Evolutionary conservation across 192 early-diverging fungal species (phyloP), one percentile per base, ranked within the genome.

Genomic region (Coemansia sp.): DNA sequence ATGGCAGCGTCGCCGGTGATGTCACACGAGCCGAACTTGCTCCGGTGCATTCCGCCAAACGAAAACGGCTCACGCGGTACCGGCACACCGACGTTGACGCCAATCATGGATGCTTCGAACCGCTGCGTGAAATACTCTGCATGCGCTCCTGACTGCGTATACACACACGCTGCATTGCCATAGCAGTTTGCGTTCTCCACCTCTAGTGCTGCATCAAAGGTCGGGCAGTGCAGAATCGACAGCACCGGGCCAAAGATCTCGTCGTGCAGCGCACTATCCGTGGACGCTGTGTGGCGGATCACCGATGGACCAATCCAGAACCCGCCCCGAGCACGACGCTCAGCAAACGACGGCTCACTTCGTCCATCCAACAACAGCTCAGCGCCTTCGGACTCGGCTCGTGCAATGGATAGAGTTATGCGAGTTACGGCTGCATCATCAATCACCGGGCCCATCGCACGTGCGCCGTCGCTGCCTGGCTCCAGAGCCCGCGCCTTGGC

Each of bases 161-260:
- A 91, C 39, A 89, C 88, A 57, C 88, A 89, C 9, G 90, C 90
- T 4, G 86, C 88, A 38, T 90, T 89, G 41, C 88, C 88, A 50
- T 88, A 86, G 12, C 59, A 70, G 49, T 88, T 90, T 16, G 83
- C 84, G 50, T 91, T 92, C 73, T 93, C 92, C 18, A 93, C 84
- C 8, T 57, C 83, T 50, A 93, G 62, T 0, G 92, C 92, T 59
- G 88, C 85, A 24, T 88, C 87, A 19, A 77, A 70, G 60, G 47
- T 68, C 7, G 67, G 58, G 50, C 83, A 83, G 13, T 82, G 75
- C 62, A 86, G 74, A 47, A 93, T 81, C 27, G 85, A 87, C 54
- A 93, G 67, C 7, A 90, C 88, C 0, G 92, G 92, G 8, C 92
- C 92, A 83, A 93, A 93, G 57, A 93, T 92, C 82, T 93, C 92